A percentile compares a stretch with the other conserved stretches of the same genome.
phyloP scores from a whole-genome alignment of 2,329 filamentous ascomycete species.

The Monilinia fructicola region DNA sequence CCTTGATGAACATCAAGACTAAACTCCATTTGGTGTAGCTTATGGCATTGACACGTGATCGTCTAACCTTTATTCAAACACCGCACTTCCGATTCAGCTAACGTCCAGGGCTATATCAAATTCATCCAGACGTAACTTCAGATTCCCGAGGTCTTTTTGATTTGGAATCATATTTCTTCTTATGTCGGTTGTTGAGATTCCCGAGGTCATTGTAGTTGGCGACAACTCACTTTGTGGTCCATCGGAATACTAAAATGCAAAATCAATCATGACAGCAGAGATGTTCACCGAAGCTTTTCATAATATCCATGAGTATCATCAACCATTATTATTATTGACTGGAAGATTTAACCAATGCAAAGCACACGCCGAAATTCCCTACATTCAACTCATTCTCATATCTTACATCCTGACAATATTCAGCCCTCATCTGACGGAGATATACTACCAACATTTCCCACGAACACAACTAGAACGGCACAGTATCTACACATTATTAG shows the following conservation, averaged over 20 bases:
- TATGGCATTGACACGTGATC: background rate
- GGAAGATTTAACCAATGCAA: background rate
- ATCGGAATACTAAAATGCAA: background rate
- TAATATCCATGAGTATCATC: background rate
- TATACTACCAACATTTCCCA: constrained; percentile 25
- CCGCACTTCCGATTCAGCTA: background rate
- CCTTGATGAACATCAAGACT: background rate
- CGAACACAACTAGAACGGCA: constrained; percentile 32
- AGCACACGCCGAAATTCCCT: background rate
- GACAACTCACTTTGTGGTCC: background rate
- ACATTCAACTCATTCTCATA: background rate
- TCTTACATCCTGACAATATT: background rate
- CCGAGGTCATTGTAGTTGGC: background rate
- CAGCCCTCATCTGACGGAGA: background rate
- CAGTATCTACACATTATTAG: constrained; percentile 29
- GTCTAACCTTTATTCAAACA: background rate
- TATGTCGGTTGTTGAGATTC: background rate
- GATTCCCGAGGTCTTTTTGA: background rate
- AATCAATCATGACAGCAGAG: background rate
- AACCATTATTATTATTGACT: background rate
- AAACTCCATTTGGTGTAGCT: background rate
- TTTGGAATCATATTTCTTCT: background rate
- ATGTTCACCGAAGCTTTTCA: background rate
- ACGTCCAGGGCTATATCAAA: no score
- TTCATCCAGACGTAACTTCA: background rate